Percentiles rank a stretch among this genome's conserved stretches.
phyloP scores from a whole-genome alignment of 306 rosid genomes.

The Acacia confusa region DNA sequence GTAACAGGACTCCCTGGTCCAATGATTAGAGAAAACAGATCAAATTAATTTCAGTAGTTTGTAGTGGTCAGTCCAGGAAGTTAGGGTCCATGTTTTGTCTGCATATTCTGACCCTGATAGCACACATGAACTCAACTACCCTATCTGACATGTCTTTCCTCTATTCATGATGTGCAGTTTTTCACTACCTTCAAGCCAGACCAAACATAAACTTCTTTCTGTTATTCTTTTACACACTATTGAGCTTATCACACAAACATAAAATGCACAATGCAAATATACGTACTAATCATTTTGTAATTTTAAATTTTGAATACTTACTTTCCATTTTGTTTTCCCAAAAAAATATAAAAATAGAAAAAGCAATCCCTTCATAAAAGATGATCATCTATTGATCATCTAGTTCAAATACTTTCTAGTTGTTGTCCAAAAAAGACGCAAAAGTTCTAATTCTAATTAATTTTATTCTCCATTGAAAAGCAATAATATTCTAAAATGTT shows the following conservation, averaged over 20 bases:
- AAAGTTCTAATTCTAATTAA: neutral
- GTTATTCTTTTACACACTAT: neutral
- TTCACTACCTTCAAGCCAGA: neutral
- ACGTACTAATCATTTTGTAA: neutral
- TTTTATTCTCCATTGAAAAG: neutral
- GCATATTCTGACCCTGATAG: neutral
- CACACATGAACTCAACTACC: too few relatives aligned
- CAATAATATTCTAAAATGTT: too few relatives aligned
- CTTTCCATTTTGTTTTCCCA: neutral
- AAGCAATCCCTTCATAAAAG: neutral
- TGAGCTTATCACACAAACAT: neutral
- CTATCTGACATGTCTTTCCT: neutral
- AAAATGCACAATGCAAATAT: neutral
- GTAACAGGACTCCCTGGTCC: slow-evolving; percentile 77
- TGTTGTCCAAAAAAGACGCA: neutral
- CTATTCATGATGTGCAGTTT: neutral
- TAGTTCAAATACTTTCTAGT: neutral
- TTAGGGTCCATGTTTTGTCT: neutral
- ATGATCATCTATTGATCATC: neutral
- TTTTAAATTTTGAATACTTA: neutral
- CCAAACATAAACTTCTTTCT: neutral
- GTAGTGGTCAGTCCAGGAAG: neutral
- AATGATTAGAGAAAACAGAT: slow-evolving; percentile 22
- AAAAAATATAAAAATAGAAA: neutral
- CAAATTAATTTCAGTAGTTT: slow-evolving; percentile 11